Conservation (phyloP, 768 basidiomycete genomes). For the Rhizopogon vulgaris region DNA sequence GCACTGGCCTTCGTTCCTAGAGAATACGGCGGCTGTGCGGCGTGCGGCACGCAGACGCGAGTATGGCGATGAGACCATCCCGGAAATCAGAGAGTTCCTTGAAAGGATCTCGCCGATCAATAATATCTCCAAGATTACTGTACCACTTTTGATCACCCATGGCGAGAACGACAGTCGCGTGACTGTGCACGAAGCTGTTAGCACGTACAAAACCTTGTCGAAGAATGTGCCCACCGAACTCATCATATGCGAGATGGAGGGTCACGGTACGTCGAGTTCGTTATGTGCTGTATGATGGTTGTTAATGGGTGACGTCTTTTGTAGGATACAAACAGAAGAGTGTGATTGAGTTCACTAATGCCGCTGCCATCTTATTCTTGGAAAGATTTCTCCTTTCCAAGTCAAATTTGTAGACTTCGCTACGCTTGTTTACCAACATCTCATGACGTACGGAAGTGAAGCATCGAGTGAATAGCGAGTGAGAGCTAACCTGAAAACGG, state of each 20-base stretch:
- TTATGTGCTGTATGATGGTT: neutral
- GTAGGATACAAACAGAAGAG: constrained; percentile 38
- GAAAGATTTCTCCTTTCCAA: constrained; percentile 27
- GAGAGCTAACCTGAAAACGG: no score
- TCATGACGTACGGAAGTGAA: neutral
- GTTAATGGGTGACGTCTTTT: constrained; percentile 4
- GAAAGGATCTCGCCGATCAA: constrained; percentile 35
- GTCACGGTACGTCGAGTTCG: constrained; percentile 29
- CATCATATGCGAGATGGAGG: constrained; percentile 36
- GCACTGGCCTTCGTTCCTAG: constrained; percentile 36
- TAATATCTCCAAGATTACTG: constrained; percentile 28
- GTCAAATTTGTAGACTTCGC: constrained; percentile 2
- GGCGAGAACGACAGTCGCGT: constrained; percentile 37
- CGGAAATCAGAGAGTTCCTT: constrained; percentile 31
- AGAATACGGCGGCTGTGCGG: constrained; percentile 33
- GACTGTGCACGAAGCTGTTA: constrained; percentile 32
- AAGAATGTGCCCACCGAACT: constrained; percentile 27
- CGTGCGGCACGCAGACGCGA: constrained; percentile 30
- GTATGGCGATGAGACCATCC: constrained; percentile 36
- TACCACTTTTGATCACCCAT: constrained; percentile 35
- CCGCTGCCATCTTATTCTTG: constrained; percentile 32
- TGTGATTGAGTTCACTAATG: constrained; percentile 37
- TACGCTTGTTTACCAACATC: neutral
- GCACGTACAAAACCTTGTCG: constrained; percentile 30
- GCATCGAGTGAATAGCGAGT: no score